Percentiles rank a stretch among this genome's conserved stretches.
Evolutionary conservation across 257 asterid species (phyloP).

Genomic region (Sherardia arvensis): DNA sequence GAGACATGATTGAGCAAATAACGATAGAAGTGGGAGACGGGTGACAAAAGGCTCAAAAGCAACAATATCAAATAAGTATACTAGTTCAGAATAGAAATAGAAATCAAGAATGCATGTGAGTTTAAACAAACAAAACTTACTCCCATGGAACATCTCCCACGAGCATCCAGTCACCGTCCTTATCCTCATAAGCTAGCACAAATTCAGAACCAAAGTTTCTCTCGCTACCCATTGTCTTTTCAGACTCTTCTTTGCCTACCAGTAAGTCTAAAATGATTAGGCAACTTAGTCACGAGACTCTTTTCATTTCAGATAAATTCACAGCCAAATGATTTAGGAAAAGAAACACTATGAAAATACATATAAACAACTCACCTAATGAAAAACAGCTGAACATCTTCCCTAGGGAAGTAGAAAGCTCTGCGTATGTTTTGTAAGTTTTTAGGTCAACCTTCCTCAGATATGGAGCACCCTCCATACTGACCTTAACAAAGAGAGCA

Average conservation of each 20-base stretch:
- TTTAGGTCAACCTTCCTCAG: constrained; percentile 83
- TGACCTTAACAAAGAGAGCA: constrained; percentile 72
- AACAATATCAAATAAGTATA: not conserved
- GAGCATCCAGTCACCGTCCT: constrained; percentile 33
- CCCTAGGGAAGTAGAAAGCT: constrained; percentile 77
- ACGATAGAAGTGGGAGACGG: not conserved
- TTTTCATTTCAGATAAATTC: not conserved
- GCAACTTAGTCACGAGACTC: not conserved
- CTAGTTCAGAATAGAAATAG: not conserved
- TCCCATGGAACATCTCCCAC: constrained; percentile 34
- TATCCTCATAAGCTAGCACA: constrained; percentile 37
- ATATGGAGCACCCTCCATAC: constrained; percentile 95
- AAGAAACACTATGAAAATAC: not conserved
- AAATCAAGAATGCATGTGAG: not conserved
- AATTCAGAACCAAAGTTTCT: constrained; percentile 65
- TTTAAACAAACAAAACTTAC: constrained; percentile 12
- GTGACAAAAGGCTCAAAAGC: not conserved
- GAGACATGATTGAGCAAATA: not conserved
- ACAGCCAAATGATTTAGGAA: not conserved
- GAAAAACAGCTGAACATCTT: constrained; percentile 86
- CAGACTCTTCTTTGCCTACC: constrained; percentile 9
- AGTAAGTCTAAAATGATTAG: constrained; percentile 7
- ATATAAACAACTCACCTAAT: constrained; percentile 23
- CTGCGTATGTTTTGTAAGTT: constrained; percentile 53
- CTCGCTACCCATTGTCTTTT: constrained; percentile 40